Percentiles rank a stretch among this genome's conserved stretches.
Evolutionary conservation across 345 rosid species (phyloP).

Genomic region (Noccaea caerulescens): DNA sequence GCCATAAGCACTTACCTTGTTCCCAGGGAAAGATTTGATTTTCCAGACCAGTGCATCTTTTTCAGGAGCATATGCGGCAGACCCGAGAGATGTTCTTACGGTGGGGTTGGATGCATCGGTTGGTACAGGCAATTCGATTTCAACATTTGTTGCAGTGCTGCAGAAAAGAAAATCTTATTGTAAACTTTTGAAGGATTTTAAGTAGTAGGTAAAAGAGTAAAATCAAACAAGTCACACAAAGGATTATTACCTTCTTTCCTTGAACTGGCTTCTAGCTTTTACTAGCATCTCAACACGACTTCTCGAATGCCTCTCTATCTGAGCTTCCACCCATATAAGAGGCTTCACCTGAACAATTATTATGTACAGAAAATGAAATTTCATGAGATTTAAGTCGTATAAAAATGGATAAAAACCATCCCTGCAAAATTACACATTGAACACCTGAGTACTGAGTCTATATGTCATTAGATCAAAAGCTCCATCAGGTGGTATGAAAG

Average conservation of each 20-base stretch:
- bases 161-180: conserved; percentile 21
- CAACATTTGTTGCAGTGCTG: conserved; percentile 82
- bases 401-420: conserved; percentile 4
- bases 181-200: not conserved
- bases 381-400: conserved; percentile 1
- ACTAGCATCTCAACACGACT: conserved; percentile 73
- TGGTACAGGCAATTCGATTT: conserved; percentile 75
- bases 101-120: conserved; percentile 74
- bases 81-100: conserved; percentile 73
- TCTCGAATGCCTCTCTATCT: conserved; percentile 71
- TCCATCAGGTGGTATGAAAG: conserved; percentile 83
- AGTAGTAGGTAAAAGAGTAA: not conserved
- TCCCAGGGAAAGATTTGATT: conserved; percentile 74
- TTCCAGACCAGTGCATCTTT: conserved; percentile 80
- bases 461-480: conserved; percentile 81
- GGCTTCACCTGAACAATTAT: conserved; percentile 59
- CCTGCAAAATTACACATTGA: conserved; percentile 9
- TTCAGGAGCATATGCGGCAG: conserved; percentile 82
- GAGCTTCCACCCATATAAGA: conserved; percentile 81
- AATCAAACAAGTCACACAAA: not conserved
- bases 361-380: not conserved
- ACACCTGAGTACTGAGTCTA: conserved; percentile 78
- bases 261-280: conserved; percentile 73
- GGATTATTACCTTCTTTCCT: conserved; percentile 65
- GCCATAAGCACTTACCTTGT: conserved; percentile 49